A percentile compares a stretch with the other conserved stretches of the same genome.
phyloP scores from a whole-genome alignment of 1,284 basidiomycete genomes.

The Moniliella sp. region DNA sequence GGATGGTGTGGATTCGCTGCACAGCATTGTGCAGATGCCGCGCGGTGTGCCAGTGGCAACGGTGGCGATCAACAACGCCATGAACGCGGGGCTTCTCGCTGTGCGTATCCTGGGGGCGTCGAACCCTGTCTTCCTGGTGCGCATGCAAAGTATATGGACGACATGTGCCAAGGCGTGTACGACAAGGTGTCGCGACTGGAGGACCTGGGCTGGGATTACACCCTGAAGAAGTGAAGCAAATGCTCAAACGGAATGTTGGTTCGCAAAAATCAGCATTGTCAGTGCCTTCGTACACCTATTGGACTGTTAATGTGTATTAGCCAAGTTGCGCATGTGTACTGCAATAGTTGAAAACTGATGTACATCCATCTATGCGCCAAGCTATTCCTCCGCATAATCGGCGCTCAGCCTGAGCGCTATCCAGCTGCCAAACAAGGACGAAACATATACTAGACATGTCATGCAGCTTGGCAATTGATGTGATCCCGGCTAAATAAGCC shows the following conservation, averaged over 20 bases:
- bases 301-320: too few species aligned
- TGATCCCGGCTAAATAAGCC: too few species aligned
- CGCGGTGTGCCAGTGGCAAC: constrained; percentile 89
- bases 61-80: constrained; percentile 86
- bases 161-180: constrained; percentile 60
- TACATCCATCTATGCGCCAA: too few species aligned
- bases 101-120: constrained; percentile 59
- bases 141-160: constrained; percentile 57
- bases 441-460: too few species aligned
- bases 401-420: too few species aligned
- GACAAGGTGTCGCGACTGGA: constrained; percentile 58
- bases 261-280: too few species aligned
- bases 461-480: too few species aligned
- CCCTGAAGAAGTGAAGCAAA: constrained; percentile 13
- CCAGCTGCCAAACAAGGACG: too few species aligned
- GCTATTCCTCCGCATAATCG: too few species aligned
- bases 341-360: too few species aligned
- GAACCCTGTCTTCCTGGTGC: constrained; percentile 46
- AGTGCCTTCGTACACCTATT: too few species aligned
- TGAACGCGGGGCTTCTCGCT: constrained; percentile 77
- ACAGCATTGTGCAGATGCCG: constrained; percentile 99
- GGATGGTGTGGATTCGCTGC: constrained; percentile 83
- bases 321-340: too few species aligned
- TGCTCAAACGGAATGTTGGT: background rate
- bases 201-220: constrained; percentile 57